Base-by-base conservation (phyloP, 148 eudicot genomes). In the Vaccinium macrocarpon region DNA sequence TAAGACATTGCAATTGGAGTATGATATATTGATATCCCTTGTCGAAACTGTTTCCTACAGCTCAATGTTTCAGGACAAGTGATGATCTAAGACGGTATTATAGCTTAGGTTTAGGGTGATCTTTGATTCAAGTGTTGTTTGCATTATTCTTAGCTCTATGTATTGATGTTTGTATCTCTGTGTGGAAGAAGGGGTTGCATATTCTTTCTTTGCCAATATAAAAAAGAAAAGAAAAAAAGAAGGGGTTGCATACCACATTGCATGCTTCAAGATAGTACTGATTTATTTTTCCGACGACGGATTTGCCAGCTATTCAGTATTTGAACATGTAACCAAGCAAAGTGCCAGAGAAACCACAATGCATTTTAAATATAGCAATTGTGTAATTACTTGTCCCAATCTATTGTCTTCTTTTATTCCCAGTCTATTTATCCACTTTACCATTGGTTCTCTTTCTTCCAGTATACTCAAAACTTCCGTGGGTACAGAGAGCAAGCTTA, bases 381-480 rank as follows among this genome's bases (percentile, higher is more conserved):
- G 14, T 62, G 10, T 23, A 10, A 21, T 59, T 38, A 11, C 72
- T 46, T 53, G 55, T 53, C 8, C 35, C 23, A 3, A 25, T 84
- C 55, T 19, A 12, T 8, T 18, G 21, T 27, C 10, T 55, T 79
- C 56, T 27, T 52, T 53, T 78, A 18, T 52, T 77, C 32, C 14
- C 57, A 53, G 16, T 78, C 52, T 77, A 55, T 59, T 79, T 53
- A 16, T 79, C 56, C 66, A 79, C 49, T 79, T 79, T 12, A n/a
- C 21, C 51, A 23, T 9, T 11, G 75, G 62, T 16, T 76, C 18
- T 86, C 80, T 78, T 82, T 78, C 82, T 88, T 84, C 83, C 92
- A 94, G 99, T 86, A 76, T 89, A 74, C 87, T 81, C 80, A 92
- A 90, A 88, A 89, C 76, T 89, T 84, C 89, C 19, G 51, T 74